Base-by-base conservation (phyloP, 2,329 filamentous ascomycete genomes). In the Teratosphaeria zuluensis region DNA sequence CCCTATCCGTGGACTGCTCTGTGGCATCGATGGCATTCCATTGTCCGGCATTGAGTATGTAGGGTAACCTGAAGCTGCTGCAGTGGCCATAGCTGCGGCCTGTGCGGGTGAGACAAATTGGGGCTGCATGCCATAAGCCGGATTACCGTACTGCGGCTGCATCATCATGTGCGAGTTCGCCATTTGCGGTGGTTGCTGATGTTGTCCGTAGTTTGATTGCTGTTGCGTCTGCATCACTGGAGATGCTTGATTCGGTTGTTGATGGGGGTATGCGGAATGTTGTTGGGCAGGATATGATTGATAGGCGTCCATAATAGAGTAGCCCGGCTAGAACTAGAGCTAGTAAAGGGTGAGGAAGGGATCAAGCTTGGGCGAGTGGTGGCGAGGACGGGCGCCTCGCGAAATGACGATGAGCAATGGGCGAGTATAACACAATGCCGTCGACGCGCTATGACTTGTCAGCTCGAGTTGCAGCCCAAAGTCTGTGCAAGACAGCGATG, bases 41-140 rank as follows among this genome's bases (percentile, higher is more conserved):
- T 81, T 75, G 58, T 88, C 84, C 55, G 86, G 77, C 75, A 91
- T 84, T 64, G 87, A 86, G 62, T 88, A 31, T 66, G 88, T 88
- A 62, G 77, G 84, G 61, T 90, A 87, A 48, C 92, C 92, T 5
- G 91, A 92, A 11, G 92, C 92, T 1, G 92, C 92, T 19, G 92
- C 92, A 1, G 92, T 96, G 24, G 88, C 92, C 89, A 96, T 94
- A 59, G 92, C 92, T 55, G 92, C 92, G 14, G 91, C 91, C 74
- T 95, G 90, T 53, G 91, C 90, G 21, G 87, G 84, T 35, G 87
- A 87, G 75, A 92, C 90, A 77, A 95, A 95, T 24, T 76, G 77
- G 60, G 80, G 77, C 57, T 89, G 86, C 84, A 95, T 90, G 68
- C 81, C 81, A 67, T 85, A 81, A 9, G 86, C 92, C 63, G 84